Base-by-base conservation (phyloP, 192 early-diverging fungal species). In the Podila verticillata region DNA sequence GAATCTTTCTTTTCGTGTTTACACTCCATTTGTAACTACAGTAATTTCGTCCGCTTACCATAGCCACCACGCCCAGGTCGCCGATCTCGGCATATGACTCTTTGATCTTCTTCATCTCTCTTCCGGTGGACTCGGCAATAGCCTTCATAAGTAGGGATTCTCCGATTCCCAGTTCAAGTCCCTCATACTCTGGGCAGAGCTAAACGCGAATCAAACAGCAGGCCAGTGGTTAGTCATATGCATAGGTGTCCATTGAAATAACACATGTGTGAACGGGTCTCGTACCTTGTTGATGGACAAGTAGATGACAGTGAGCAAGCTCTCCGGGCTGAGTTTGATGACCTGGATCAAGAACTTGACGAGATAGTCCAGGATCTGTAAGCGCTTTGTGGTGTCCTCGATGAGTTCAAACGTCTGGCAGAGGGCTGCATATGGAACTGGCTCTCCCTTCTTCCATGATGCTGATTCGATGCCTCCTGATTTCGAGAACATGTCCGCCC, bases 101-200 rank as follows among this genome's bases (percentile, higher is more conserved):
- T 73, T 97, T 98, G 73, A 99, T 91, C 70, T 89, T 89, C 22
- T 85, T 74, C 59, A 88, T 79, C 34, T 87, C 89, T 22, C 94
- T 83, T 13, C 97, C 96, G 0, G 98, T 98, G 2, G 95, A 92
- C 56, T 93, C 79, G 4, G 94, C 97, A 74, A 99, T 94, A 12
- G 96, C 94, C 74, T 98, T 98, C 70, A 98, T 92, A 35, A 99
- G 80, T 7, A 96, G 86, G 22, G 93, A 92, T 71, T 98, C 97
- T 35, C 98, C 98, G 64, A 99, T 92, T 7, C 97, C 97, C 28
- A 99, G 85, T 84, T 99, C 98, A 29, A 97, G 85, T 30, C 94
- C 95, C 84, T 98, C 96, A 75, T 98, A 95, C 68, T 99, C 96
- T 0, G 98, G 97, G 67, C 93, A 88, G 74, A 93, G 82, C 93